Evolutionary conservation across 2,329 filamentous ascomycete genomes (phyloP), one percentile per base, ranked within the genome.

Genomic region (Penicillium sp.): DNA sequence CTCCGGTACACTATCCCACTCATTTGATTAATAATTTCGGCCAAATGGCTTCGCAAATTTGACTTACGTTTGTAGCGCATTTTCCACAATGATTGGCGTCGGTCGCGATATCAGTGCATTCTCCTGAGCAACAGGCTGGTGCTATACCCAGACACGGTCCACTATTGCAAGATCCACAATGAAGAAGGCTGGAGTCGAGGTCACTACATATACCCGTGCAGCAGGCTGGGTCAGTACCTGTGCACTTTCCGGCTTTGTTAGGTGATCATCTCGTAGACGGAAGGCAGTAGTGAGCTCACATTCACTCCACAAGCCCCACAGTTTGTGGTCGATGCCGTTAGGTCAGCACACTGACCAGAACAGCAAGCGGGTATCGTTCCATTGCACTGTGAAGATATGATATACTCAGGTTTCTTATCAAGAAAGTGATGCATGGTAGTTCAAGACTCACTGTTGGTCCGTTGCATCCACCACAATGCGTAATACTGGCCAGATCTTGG

Each of bases 151-250:
- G 11, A 22, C 60, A 62, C 6, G 44, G 50, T 0, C 31, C 16
- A 5, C 24, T 37, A 29, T 14, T 35, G 24, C 60, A 62, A 24
- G 46, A 27, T 4, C 60, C 60, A 22, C 58, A 60, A 35, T 63
- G 54, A 10, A 37, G 13, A 11, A 47, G 16, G 33, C 59, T 49
- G 13, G 47, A 45, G 14, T 39, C 27, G 2, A 58, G 52, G 26
- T 62, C 55, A 0, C 49, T 31, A 29, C 60, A 63, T n/a, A 44
- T 51, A 6, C 61, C 60, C 10, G 49, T 19, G 31, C 60, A 63
- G 19, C 61, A 64, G 9, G 48, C 52, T 49, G 62, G 52, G n/a
- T 26, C 16, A 31, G 43, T 26, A 1, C 58, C 56, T 1, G 56
- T 59, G 39, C 61, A 63, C 61, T 63, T 9, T 16, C 10, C 9